These are phyloP conservation scores for Chamaecrista fasciculata DNA, from an alignment of 306 rosid genomes.

Conservation along the genomic window DNA sequence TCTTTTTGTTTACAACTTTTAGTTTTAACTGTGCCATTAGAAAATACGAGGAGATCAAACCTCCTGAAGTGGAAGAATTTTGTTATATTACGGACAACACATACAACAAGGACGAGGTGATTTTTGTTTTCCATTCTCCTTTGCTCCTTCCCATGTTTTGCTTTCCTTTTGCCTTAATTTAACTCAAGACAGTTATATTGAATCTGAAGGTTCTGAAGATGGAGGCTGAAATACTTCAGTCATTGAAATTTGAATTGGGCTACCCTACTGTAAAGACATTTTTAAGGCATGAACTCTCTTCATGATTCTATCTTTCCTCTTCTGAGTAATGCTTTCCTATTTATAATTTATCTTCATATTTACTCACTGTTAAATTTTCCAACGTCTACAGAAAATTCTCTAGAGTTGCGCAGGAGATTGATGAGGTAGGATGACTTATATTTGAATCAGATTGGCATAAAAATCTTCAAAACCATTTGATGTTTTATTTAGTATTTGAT, in stretches of 20 bases:
- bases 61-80: conserved; percentile 76
- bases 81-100: conserved; percentile 80
- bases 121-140: neutral
- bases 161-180: neutral
- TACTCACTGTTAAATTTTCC: neutral
- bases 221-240: conserved; percentile 80
- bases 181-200: neutral
- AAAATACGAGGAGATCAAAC: conserved; percentile 86
- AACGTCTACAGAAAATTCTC: conserved; percentile 59
- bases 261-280: conserved; percentile 78
- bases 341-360: neutral
- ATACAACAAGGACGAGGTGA: conserved; percentile 71
- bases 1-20: neutral
- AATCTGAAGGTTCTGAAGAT: conserved; percentile 60
- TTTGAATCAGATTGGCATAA: too few species aligned
- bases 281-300: conserved; percentile 52
- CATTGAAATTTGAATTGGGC: conserved; percentile 78
- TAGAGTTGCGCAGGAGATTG: conserved; percentile 48
- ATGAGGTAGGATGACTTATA: conserved; percentile 44
- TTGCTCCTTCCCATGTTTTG: neutral
- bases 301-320: neutral
- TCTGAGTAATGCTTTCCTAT: neutral
- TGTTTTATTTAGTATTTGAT: too few species aligned
- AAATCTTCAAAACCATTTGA: too few species aligned
- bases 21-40: conserved; percentile 30